Evolutionary conservation across 2,329 filamentous ascomycete species (phyloP), one percentile per base, ranked within the genome.

Genomic region (Aspergillus ochraceoroseus): DNA sequence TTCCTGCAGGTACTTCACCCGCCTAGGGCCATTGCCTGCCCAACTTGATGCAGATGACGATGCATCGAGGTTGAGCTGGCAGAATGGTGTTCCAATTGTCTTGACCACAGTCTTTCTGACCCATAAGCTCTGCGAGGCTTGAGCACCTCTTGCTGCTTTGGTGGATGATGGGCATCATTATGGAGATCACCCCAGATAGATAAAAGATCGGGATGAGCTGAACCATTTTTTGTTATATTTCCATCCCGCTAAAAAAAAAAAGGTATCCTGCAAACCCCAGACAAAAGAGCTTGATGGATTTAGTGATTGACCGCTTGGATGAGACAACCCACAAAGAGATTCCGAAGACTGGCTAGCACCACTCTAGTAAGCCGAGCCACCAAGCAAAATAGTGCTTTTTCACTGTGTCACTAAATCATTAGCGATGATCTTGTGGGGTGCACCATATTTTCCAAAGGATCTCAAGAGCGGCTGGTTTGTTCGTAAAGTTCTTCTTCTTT

Each of bases 61-160:
- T 49, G 48, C 41, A 47, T 46, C 39, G 25, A 38, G 29, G 42
- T 44, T 47, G 48, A 46, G 48, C 39, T 49, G 46, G 46, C 38
- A 34, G 36, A n/a, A n/a, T n/a, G 15, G 25, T 31, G 29, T 33
- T 34, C 41, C 44, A 33, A 43, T 33, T 31, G 36, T 37, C 44
- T 15, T 33, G 40, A 30, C 27, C 12, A 22, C 30, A 9, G 2
- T 26, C 7, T 33, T 9, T 34, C 33, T 27, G 44, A 41, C 44
- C 47, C 41, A 47, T 41, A 36, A 26, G 27, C 32, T 41, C 12
- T 33, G 41, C 18, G 20, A 22, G 9, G 20, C 20, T 22, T 9
- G 19, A 17, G 13, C 14, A 38, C 28, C 43, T 34, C 38, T 44
- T 48, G 32, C 43, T 43, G 40, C 35, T 48, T 46, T 33, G 33